Evolutionary conservation across 805 yeast genomes (phyloP), one percentile per base, ranked within the genome.

Genomic region (Yarrowia yakushimensis): DNA sequence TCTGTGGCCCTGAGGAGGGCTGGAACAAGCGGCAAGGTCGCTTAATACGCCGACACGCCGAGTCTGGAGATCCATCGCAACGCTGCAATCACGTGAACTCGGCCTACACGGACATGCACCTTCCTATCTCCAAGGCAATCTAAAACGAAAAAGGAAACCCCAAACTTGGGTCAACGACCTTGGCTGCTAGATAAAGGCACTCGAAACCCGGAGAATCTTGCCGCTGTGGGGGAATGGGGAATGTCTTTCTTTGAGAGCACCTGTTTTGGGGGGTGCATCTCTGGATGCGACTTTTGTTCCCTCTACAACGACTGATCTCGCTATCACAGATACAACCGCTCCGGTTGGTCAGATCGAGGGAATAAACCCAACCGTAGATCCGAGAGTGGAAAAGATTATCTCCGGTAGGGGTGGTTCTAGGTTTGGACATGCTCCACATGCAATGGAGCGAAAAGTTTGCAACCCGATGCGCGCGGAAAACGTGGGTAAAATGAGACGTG

Each of bases 281-380:
- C n/a, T n/a, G n/a, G n/a, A n/a, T n/a, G n/a, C n/a, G n/a, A n/a
- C n/a, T n/a, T n/a, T n/a, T n/a, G n/a, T n/a, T n/a, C n/a, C n/a
- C n/a, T n/a, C n/a, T n/a, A n/a, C n/a, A n/a, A n/a, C n/a, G n/a
- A n/a, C n/a, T n/a, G n/a, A n/a, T n/a, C n/a, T n/a, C n/a, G n/a
- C n/a, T n/a, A n/a, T n/a, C 41, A 5, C 41, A 15, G 41, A n/a
- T 48, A 4, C 12, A 1, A 20, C 15, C 1, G 30, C 41, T 31
- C 59, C 59, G 59, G 36, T 52, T 52, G 59, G 59, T 52, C 43
- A 52, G 27, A 34, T 52, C n/a, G 59, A 52, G 43, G 59, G 59
- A 52, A 52, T 52, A 36, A 52, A 52, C 59, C 43, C 36, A 17
- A 36, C 43, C 23, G 43, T 52, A 34, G 59, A 36, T 25, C 59